Conservation (phyloP, 2,329 filamentous ascomycete species). For the Claviceps cyperi region DNA sequence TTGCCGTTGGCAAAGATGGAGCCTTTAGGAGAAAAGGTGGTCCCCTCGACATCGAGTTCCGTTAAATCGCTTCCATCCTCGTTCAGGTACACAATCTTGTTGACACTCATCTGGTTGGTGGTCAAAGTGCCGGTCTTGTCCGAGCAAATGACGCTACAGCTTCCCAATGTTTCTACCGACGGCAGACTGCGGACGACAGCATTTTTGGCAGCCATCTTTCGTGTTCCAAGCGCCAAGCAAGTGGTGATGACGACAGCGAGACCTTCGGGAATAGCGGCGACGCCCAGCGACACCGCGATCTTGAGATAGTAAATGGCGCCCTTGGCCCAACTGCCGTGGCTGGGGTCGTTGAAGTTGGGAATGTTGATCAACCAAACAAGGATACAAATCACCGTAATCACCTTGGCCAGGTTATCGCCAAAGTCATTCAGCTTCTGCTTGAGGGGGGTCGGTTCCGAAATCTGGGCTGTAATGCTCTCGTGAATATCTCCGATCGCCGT, state of each 20-base stretch:
- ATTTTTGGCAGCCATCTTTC: slow-evolving; percentile 98
- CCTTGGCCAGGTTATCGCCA: slow-evolving; percentile 88
- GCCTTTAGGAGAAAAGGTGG: slow-evolving; percentile 78
- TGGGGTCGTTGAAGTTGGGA: slow-evolving; percentile 87
- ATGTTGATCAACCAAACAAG: slow-evolving; percentile 98
- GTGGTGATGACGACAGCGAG: slow-evolving; percentile 98
- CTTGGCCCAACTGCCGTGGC: slow-evolving; percentile 87
- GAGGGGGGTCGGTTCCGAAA: slow-evolving; percentile 88
- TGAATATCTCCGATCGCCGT: slow-evolving; percentile 98
- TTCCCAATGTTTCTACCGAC: slow-evolving; percentile 93
- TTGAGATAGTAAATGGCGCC: slow-evolving; percentile 99
- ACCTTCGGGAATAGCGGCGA: slow-evolving; percentile 94
- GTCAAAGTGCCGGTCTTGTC: slow-evolving; percentile 98
- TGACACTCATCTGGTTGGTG: slow-evolving; percentile 98
- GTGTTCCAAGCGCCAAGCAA: slow-evolving; percentile 84
- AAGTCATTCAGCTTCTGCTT: slow-evolving; percentile 99
- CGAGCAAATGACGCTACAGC: slow-evolving; percentile 98
- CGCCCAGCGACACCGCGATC: slow-evolving; percentile 95
- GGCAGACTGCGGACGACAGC: slow-evolving; percentile 91
- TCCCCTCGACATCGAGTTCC: slow-evolving; percentile 82
- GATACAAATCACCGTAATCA: slow-evolving; percentile 93
- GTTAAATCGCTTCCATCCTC: slow-evolving; percentile 60
- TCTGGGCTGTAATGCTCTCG: slow-evolving; percentile 95
- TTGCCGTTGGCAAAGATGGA: slow-evolving; percentile 56
- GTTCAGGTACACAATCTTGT: slow-evolving; percentile 74